These are phyloP conservation scores for Scedosporium minutisporum DNA, from an alignment of 2,329 filamentous ascomycete species.

Conservation along the genomic window DNA sequence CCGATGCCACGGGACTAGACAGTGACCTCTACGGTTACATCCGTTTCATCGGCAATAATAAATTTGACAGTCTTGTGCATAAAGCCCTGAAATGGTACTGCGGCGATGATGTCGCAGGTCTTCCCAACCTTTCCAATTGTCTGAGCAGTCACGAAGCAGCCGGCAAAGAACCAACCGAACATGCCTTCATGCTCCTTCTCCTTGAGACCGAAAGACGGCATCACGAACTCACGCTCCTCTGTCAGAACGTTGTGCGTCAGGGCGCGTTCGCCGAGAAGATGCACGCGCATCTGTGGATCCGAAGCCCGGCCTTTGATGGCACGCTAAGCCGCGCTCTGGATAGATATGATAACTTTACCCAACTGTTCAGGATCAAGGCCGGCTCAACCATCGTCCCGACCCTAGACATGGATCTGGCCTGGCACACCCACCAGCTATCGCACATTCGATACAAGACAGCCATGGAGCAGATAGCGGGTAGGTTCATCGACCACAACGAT, in stretches of 20 bases:
- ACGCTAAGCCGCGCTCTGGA: constrained; percentile 23
- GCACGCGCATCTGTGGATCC: constrained; percentile 27
- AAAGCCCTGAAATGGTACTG: background rate
- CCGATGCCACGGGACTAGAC: background rate
- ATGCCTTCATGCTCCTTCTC: background rate
- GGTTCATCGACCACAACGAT: constrained; percentile 30
- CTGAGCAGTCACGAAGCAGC: background rate
- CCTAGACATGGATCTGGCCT: constrained; percentile 30
- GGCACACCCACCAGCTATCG: constrained; percentile 33
- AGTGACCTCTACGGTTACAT: background rate
- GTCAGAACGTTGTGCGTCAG: constrained; percentile 26
- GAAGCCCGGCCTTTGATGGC: constrained; percentile 21
- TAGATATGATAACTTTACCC: constrained; percentile 29
- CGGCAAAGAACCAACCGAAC: background rate
- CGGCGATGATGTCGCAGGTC: background rate
- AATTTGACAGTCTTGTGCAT: background rate
- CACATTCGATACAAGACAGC: constrained; percentile 17
- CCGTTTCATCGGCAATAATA: background rate
- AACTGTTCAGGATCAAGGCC: constrained; percentile 20
- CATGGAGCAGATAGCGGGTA: constrained; percentile 11
- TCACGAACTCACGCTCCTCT: background rate
- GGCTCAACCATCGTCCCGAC: constrained; percentile 26
- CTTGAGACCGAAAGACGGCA: no score
- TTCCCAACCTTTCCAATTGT: background rate
- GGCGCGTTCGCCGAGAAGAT: constrained; percentile 30